Conservation (phyloP, 305 asterid species). For the Solanum chacoense region DNA sequence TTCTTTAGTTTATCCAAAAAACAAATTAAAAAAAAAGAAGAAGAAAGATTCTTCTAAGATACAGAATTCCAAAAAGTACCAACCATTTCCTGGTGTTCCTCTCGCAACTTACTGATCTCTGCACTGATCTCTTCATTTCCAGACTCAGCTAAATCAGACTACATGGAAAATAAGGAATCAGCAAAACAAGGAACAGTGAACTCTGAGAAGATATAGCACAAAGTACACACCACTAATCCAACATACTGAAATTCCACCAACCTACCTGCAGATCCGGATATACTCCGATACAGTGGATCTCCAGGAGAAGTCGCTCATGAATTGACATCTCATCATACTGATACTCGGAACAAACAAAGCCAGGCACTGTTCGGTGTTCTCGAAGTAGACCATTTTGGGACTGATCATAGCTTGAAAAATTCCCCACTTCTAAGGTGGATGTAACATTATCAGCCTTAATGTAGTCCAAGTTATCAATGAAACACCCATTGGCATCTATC, state of each 20-base stretch:
- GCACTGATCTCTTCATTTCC: slow-evolving; percentile 56
- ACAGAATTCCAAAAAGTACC: slow-evolving; percentile 13
- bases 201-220: slow-evolving; percentile 9
- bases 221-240: slow-evolving; percentile 4
- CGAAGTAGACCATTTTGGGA: slow-evolving; percentile 34
- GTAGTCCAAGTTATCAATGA: slow-evolving; percentile 37
- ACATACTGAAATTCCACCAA: slow-evolving; percentile 18
- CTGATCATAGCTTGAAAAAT: slow-evolving; percentile 28
- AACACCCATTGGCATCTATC: slow-evolving; percentile 31
- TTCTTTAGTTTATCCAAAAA: neutral
- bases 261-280: slow-evolving; percentile 75
- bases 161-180: slow-evolving; percentile 17
- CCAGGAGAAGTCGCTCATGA: slow-evolving; percentile 65
- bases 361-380: slow-evolving; percentile 32
- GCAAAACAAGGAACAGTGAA: slow-evolving; percentile 3
- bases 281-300: slow-evolving; percentile 73
- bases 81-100: slow-evolving; percentile 72
- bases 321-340: slow-evolving; percentile 56
- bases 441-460: slow-evolving; percentile 16
- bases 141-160: slow-evolving; percentile 44
- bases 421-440: slow-evolving; percentile 26
- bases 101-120: slow-evolving; percentile 45
- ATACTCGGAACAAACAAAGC: slow-evolving; percentile 40
- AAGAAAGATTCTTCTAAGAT: slow-evolving; percentile 3
- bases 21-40: neutral